A percentile compares a stretch with the other conserved stretches of the same genome.
Conservation (phyloP, 2,329 filamentous ascomycete genomes). For the Atkinsonella hypoxylon region DNA sequence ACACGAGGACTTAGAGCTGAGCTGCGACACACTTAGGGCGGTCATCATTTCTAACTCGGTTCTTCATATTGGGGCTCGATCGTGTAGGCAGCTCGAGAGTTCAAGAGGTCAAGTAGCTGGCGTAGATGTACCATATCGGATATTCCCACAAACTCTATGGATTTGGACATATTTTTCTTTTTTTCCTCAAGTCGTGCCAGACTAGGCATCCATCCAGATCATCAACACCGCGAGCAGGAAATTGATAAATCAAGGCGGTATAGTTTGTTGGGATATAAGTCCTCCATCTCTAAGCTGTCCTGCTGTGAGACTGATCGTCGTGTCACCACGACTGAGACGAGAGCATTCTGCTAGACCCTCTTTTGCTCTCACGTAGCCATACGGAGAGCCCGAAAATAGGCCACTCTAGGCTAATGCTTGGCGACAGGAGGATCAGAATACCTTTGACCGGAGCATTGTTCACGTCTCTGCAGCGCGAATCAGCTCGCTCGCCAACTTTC, state of each 20-base stretch:
- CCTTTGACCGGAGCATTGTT: not conserved
- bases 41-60: not conserved
- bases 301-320: constrained; percentile 7
- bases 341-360: not conserved
- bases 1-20: constrained; percentile 1
- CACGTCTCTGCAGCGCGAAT: not conserved
- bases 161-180: too few relatives aligned
- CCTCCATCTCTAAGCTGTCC: not conserved
- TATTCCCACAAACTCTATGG: not conserved
- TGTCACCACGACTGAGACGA: constrained; percentile 5
- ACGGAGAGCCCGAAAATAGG: constrained; percentile 6
- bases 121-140: not conserved
- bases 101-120: not conserved
- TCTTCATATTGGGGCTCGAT: not conserved
- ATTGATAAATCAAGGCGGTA: not conserved
- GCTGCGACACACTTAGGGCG: constrained; percentile 1
- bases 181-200: too few relatives aligned
- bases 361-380: constrained; percentile 5
- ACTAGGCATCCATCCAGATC: not conserved
- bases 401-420: not conserved
- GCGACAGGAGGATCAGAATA: not conserved
- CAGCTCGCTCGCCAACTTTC: not conserved
- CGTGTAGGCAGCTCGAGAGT: not conserved
- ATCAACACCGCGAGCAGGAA: not conserved
- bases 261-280: not conserved